Conservation (phyloP, 2,329 filamentous ascomycete species). For the Apiospora rasikravindrae region DNA sequence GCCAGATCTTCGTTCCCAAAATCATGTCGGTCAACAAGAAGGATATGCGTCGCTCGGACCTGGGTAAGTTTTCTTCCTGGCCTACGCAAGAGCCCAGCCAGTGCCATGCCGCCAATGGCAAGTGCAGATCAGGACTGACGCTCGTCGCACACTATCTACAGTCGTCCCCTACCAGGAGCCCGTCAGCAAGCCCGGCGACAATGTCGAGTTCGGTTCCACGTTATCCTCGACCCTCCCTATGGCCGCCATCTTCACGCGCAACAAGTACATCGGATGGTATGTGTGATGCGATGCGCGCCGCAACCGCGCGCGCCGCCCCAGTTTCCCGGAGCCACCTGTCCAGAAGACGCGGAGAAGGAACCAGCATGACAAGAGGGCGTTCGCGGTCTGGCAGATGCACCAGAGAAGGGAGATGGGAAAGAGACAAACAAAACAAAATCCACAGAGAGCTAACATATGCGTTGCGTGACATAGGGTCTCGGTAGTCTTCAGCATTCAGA, state of each 20-base stretch:
- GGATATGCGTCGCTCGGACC: constrained; percentile 76
- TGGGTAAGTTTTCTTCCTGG: constrained; percentile 60
- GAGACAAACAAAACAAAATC: background rate
- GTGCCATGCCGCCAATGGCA: background rate
- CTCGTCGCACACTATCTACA: constrained; percentile 42
- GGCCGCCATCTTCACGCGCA: constrained; percentile 93
- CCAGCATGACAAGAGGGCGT: background rate
- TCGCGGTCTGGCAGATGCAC: background rate
- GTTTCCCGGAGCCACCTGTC: background rate
- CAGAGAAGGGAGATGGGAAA: constrained; percentile 16
- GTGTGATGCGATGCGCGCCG: constrained; percentile 29
- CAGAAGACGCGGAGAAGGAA: background rate
- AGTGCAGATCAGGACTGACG: background rate
- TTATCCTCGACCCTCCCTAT: constrained; percentile 84
- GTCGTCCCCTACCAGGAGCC: constrained; percentile 90
- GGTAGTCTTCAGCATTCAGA: constrained; percentile 75
- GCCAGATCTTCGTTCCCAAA: background rate
- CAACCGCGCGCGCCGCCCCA: background rate
- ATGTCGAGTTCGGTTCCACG: constrained; percentile 74
- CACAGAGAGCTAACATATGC: background rate
- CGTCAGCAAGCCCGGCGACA: constrained; percentile 62
- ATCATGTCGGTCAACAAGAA: constrained; percentile 67
- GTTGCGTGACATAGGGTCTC: constrained; percentile 60
- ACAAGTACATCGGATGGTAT: constrained; percentile 76
- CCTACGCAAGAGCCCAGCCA: background rate